Evolutionary conservation across 2,329 filamentous ascomycete species (phyloP), one percentile per base, ranked within the genome.

Genomic region (Elsinoe fawcettii): DNA sequence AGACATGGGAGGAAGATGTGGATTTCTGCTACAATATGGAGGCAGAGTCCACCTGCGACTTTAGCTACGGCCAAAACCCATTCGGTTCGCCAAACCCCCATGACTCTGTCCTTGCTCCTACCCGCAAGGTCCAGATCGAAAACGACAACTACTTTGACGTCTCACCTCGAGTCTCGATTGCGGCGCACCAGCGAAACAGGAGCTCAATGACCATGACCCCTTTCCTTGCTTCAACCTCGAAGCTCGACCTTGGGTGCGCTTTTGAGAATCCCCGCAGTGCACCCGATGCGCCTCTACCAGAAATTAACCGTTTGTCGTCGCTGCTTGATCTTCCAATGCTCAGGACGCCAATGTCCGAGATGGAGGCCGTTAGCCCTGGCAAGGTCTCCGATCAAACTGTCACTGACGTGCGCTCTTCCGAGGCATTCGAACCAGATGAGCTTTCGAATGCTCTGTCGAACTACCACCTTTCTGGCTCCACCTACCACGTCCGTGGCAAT

Each of bases 1-100:
- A 68, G 12, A 78, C 77, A 1, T 84, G 81, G 81, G 81, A 84
- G 63, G 80, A 81, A 37, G 80, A 82, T 59, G 80, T 84, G 57
- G 81, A 84, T 61, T 83, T 80, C 63, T 82, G 79, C 63, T 84
- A 84, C 62, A 78, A 83, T 60, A 77, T 82, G 64, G 79, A 78
- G 23, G 77, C 80, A 5, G 81, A 84, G 66, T 80, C 81, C 1
- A 78, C 80, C 55, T 83, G 78, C 61, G 75, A 84, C 60, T 82
- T 82, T 58, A 79, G 83, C 59, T 84, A 81, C 80, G 73, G 57
- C 8, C 51, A 58, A n/a, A 57, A 49, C 20, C 51, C 54, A n/a
- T 49, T 36, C n/a, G 27, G 36, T n/a, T 57, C 44, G 9, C 54
- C 51, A n/a, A 49, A 36, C 7, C 57, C 57, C 6, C 55, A 58